Evolutionary conservation across 768 basidiomycete species (phyloP).

Genomic region (Podaxis rugospora): DNA sequence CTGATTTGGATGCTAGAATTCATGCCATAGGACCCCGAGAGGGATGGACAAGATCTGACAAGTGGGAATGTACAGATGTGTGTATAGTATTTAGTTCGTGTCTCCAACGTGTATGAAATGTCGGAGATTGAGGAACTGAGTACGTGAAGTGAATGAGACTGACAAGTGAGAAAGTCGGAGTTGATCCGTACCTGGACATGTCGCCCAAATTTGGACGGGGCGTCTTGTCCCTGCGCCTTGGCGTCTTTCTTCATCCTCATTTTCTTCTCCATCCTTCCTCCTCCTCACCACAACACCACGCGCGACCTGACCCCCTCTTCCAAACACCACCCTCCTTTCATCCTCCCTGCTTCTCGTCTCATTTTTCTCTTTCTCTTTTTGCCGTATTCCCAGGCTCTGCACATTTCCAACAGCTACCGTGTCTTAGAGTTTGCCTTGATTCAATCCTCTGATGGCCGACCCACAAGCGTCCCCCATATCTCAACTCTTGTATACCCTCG

Average conservation of each 20-base stretch:
- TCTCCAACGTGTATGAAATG: slow-evolving; percentile 9
- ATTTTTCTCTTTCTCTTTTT: slow-evolving; percentile 10
- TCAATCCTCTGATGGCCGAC: slow-evolving; percentile 31
- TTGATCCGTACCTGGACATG: slow-evolving; percentile 11
- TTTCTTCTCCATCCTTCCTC: neutral
- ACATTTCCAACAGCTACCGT: slow-evolving; percentile 10
- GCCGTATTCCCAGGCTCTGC: slow-evolving; percentile 11
- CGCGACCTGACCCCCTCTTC: slow-evolving; percentile 12
- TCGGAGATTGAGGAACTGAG: neutral
- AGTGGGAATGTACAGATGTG: slow-evolving; percentile 3
- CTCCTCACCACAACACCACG: neutral
- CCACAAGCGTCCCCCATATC: slow-evolving; percentile 63
- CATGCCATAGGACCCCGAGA: slow-evolving; percentile 13
- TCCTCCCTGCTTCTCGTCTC: slow-evolving; percentile 12
- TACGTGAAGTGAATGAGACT: slow-evolving; percentile 4
- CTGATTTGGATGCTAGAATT: slow-evolving; percentile 18
- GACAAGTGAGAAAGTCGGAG: slow-evolving; percentile 9
- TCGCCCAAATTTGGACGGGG: slow-evolving; percentile 7
- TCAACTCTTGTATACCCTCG: slow-evolving; percentile 63
- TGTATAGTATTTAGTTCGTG: neutral
- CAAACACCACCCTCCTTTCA: slow-evolving; percentile 12
- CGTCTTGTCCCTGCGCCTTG: slow-evolving; percentile 9
- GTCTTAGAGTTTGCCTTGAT: slow-evolving; percentile 13
- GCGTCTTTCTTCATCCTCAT: slow-evolving; percentile 4
- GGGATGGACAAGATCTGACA: neutral